Evolutionary conservation across 192 early-diverging fungal genomes (phyloP).

Genomic region (Blastocladiella britannica): DNA sequence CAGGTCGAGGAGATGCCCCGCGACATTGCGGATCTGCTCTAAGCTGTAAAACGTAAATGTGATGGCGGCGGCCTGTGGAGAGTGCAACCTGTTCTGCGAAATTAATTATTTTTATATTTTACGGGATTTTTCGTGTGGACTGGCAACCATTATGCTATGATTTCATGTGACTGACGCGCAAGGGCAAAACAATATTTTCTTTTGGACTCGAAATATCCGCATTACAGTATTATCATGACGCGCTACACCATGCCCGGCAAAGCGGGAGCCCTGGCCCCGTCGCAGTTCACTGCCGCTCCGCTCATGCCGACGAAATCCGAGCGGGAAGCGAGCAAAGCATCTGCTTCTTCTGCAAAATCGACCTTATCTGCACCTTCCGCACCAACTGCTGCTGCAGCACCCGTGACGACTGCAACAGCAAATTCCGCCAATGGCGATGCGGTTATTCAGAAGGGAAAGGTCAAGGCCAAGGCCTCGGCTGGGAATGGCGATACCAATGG

Average conservation of each 20-base stretch:
- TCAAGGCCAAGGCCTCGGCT: constrained; percentile 3
- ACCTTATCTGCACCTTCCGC: background rate
- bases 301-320: constrained; percentile 23
- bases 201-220: no score
- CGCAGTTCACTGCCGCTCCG: constrained; percentile 21
- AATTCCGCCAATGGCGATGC: constrained; percentile 6
- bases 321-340: constrained; percentile 4
- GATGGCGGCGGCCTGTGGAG: no score
- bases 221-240: no score
- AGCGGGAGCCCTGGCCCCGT: constrained; percentile 25
- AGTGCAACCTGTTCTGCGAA: no score
- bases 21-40: constrained; percentile 82
- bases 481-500: background rate
- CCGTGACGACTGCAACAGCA: constrained; percentile 4
- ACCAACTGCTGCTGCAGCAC: background rate
- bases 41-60: constrained; percentile 9
- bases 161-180: no score
- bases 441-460: no score
- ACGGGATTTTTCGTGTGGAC: no score
- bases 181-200: no score
- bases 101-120: no score
- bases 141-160: no score
- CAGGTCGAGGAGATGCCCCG: constrained; percentile 99
- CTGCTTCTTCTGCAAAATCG: background rate
- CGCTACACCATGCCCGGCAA: constrained; percentile 31